These are phyloP conservation scores for Phialocephala sp. DNA, from an alignment of 2,329 filamentous ascomycete genomes.

Conservation along the genomic window DNA sequence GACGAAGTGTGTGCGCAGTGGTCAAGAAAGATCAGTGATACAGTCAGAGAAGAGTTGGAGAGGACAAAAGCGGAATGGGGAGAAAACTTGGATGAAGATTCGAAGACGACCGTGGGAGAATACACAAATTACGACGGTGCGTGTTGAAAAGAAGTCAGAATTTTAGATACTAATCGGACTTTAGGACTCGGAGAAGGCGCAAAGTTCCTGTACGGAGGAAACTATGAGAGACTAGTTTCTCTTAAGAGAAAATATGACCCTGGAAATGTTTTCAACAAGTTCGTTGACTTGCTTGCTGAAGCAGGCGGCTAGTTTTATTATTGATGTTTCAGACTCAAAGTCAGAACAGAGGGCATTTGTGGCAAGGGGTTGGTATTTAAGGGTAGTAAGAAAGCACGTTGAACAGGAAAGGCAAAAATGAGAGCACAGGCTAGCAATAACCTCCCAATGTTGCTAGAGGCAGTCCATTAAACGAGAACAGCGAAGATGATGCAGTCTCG, in stretches of 20 bases:
- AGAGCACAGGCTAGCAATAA: too few species aligned
- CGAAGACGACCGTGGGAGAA: background rate
- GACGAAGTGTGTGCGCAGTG: background rate
- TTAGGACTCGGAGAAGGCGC: background rate
- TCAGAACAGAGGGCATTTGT: background rate
- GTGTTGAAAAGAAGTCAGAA: background rate
- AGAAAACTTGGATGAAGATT: background rate
- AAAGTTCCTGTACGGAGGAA: background rate
- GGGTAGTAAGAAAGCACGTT: too few species aligned
- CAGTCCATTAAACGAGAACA: too few species aligned
- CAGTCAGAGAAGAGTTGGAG: background rate
- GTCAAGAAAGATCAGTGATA: background rate
- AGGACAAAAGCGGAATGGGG: background rate
- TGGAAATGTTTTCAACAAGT: background rate
- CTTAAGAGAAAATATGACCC: background rate
- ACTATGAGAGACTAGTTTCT: background rate
- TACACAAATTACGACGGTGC: background rate
- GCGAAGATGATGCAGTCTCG: too few species aligned
- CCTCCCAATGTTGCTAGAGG: too few species aligned
- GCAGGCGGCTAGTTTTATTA: background rate
- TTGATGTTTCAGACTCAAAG: background rate
- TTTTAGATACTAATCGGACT: background rate
- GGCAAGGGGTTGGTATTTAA: too few species aligned
- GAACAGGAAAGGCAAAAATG: too few species aligned
- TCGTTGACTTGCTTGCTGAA: background rate